Evolutionary conservation across 768 basidiomycete genomes (phyloP), one percentile per base, ranked within the genome.

Genomic region (Auriscalpium microsporum): DNA sequence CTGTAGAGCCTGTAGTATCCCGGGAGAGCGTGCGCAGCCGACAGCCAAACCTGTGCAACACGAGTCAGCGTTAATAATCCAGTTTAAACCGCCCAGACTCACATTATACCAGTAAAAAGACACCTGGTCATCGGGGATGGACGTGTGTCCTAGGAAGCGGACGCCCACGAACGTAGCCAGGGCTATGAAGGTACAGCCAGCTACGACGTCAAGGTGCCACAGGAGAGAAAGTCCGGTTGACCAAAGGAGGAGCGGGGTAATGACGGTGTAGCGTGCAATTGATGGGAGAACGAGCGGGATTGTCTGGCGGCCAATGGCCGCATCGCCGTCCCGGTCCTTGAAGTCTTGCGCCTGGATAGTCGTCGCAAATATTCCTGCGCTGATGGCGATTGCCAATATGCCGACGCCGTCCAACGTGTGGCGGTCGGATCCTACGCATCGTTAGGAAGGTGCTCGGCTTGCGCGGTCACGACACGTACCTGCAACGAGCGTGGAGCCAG

Each of bases 291-390:
- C 68, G 51, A 79, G 75, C 1, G 78, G 78, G 21, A 79, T 61
- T 0, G 78, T 79, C 1, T 65, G 19, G 4, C 78, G 69, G 1
- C 74, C 73, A 0, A 66, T 65, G n/a, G 66, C 49, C 5, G 62
- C 60, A 49, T 79, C 78, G 0, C 78, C 78, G n/a, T 67, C 65
- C 13, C 71, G 60, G 52, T 79, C 78, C 33, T 73, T 68, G 55
- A 75, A 79, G 55, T 79, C 78, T 62, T 78, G 75, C 2, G 75
- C 72, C 19, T 78, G 77, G 11, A 78, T 73, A 4, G 77, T 79
- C 0, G 77, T 76, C 2, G 72, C 62, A 37, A 78, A 69, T 14
- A 77, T 70, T 0, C 67, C 66, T 8, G 70, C 65, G 23, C 72
- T 75, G 48, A 74, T 56, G 45, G 65, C 64, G 36, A 73, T 58